Percentiles rank a stretch among this genome's conserved stretches.
These are phyloP conservation scores for Thermothielavioides terrestris DNA, from an alignment of 495 filamentous ascomycete species.

Conservation along the genomic window DNA sequence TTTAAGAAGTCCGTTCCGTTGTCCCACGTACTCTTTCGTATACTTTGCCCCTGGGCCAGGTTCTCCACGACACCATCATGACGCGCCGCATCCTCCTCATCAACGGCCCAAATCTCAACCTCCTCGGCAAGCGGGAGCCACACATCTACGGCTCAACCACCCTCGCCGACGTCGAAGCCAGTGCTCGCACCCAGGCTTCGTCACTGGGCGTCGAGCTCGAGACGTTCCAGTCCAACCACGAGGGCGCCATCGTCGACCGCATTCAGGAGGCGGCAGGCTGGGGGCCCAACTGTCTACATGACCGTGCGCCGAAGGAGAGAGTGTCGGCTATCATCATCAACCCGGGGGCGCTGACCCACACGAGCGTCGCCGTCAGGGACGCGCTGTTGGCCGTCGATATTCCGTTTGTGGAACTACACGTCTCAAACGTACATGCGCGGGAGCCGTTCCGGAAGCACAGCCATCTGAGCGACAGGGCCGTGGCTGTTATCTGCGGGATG, in stretches of 20 bases:
- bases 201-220: slow-evolving; percentile 36
- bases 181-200: slow-evolving; percentile 36
- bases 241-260: slow-evolving; percentile 54
- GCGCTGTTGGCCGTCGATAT: slow-evolving; percentile 54
- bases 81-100: slow-evolving; percentile 59
- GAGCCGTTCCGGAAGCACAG: slow-evolving; percentile 56
- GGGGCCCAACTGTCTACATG: slow-evolving; percentile 12
- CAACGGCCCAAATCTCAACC: slow-evolving; percentile 76
- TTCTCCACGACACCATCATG: slow-evolving; percentile 8
- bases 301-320: slow-evolving; percentile 8
- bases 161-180: slow-evolving; percentile 47
- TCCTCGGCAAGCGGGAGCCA: slow-evolving; percentile 64
- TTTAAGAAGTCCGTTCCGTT: too few species aligned
- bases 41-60: background rate
- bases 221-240: slow-evolving; percentile 58
- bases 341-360: slow-evolving; percentile 61
- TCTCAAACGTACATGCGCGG: slow-evolving; percentile 58
- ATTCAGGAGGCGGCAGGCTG: slow-evolving; percentile 46
- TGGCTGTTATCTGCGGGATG: slow-evolving; percentile 57
- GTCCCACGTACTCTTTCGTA: too few species aligned
- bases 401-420: slow-evolving; percentile 64
- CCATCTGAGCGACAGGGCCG: slow-evolving; percentile 63
- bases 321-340: slow-evolving; percentile 61
- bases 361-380: slow-evolving; percentile 58
- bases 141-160: slow-evolving; percentile 60